Percentiles rank a stretch among this genome's conserved stretches.
phyloP scores from a whole-genome alignment of 495 filamentous ascomycete species.

The Apiosordaria backusii region DNA sequence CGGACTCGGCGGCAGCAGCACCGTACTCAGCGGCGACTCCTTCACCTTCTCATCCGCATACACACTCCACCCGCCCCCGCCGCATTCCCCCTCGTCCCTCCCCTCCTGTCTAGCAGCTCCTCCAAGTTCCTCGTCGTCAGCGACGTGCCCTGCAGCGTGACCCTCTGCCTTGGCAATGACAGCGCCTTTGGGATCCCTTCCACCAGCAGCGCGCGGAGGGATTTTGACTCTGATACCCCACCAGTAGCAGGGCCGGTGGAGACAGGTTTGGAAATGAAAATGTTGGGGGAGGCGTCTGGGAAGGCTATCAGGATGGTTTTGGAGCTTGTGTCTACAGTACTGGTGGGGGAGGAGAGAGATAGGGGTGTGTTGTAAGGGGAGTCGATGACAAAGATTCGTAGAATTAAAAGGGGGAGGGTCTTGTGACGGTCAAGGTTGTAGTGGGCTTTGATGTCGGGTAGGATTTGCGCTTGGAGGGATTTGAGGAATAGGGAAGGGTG shows the following conservation, averaged over 20 bases:
- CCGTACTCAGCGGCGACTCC: slow-evolving; percentile 56
- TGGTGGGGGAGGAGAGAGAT: slow-evolving; percentile 7
- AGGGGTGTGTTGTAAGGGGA: slow-evolving; percentile 60
- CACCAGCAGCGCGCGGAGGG: slow-evolving; percentile 63
- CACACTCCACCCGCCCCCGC: slow-evolving; percentile 75
- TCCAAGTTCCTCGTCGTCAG: slow-evolving; percentile 62
- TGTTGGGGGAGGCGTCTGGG: slow-evolving; percentile 68
- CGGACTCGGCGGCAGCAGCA: slow-evolving; percentile 35
- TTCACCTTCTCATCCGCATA: slow-evolving; percentile 63
- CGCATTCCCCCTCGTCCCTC: slow-evolving; percentile 60
- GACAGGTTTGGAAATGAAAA: slow-evolving; percentile 62
- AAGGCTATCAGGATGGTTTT: slow-evolving; percentile 73
- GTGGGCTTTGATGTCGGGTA: slow-evolving; percentile 74
- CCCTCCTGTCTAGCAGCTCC: slow-evolving; percentile 61
- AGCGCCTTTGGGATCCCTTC: slow-evolving; percentile 60
- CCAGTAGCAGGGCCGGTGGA: slow-evolving; percentile 21
- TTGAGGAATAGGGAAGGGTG: slow-evolving; percentile 71
- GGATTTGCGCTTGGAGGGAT: slow-evolving; percentile 66
- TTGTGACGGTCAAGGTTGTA: slow-evolving; percentile 66
- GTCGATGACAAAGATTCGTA: slow-evolving; percentile 72
- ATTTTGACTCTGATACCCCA: slow-evolving; percentile 52
- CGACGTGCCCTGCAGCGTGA: slow-evolving; percentile 60
- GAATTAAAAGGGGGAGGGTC: slow-evolving; percentile 60
- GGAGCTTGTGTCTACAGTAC: slow-evolving; percentile 46
- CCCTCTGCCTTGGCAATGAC: slow-evolving; percentile 54